Conservation (phyloP, 2,329 filamentous ascomycete species). For the Pseudogymnoascus sp. region DNA sequence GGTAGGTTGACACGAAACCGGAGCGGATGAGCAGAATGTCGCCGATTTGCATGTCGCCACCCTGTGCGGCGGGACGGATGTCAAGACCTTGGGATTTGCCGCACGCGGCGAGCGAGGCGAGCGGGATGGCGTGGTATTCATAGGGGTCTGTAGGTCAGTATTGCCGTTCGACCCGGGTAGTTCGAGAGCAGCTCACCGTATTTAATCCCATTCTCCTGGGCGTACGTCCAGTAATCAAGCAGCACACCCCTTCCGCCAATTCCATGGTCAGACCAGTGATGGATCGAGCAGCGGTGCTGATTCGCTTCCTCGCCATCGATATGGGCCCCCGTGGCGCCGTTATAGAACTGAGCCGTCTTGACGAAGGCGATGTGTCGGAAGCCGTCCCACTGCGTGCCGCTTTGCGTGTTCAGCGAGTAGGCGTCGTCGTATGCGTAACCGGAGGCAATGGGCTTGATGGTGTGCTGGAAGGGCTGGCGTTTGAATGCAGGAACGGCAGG, state of each 20-base stretch:
- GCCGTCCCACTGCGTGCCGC: conserved; percentile 50
- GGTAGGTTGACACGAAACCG: conserved; percentile 36
- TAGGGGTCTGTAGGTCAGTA: conserved; percentile 22
- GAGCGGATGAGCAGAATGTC: conserved; percentile 44
- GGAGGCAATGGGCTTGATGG: conserved; percentile 23
- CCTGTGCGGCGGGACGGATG: conserved; percentile 33
- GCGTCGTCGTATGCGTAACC: conserved; percentile 48
- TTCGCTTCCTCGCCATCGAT: conserved; percentile 22
- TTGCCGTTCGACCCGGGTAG: background rate
- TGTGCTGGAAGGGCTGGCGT: conserved; percentile 29
- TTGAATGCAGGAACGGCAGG: conserved; percentile 32
- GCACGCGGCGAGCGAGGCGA: conserved; percentile 22
- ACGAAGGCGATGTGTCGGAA: conserved; percentile 35
- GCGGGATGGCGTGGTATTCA: conserved; percentile 24
- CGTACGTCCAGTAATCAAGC: conserved; percentile 41
- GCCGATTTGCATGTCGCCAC: conserved; percentile 41
- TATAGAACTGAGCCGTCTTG: conserved; percentile 24
- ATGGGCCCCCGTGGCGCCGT: conserved; percentile 23
- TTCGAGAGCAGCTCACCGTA: conserved; percentile 22
- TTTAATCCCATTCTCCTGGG: conserved; percentile 32
- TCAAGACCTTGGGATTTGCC: conserved; percentile 27
- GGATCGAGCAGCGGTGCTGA: conserved; percentile 25
- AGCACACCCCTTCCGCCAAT: conserved; percentile 48
- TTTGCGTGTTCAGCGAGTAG: conserved; percentile 50
- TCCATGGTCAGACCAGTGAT: conserved; percentile 32